phyloP scores from a whole-genome alignment of 2,329 filamentous ascomycete genomes.

The Penicillium sp. region DNA sequence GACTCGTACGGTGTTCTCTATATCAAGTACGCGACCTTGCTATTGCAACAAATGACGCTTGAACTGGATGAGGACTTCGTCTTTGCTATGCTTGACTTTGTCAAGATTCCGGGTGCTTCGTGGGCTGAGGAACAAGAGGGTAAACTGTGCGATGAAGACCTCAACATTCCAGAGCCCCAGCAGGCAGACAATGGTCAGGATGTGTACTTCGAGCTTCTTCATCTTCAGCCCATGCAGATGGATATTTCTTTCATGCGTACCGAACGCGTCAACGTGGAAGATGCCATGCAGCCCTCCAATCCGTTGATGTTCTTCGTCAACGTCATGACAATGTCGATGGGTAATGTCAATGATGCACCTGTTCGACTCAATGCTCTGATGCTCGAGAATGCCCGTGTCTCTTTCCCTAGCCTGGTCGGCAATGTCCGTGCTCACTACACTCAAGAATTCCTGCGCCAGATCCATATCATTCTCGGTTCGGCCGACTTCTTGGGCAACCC shows the following conservation, averaged over 20 bases:
- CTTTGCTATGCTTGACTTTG: constrained; percentile 88
- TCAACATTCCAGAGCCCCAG: constrained; percentile 87
- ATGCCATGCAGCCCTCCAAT: constrained; percentile 80
- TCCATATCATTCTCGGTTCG: constrained; percentile 93
- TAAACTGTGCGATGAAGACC: constrained; percentile 74
- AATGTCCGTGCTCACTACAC: constrained; percentile 93
- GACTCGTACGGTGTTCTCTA: constrained; percentile 96
- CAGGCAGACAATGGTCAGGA: constrained; percentile 78
- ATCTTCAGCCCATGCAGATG: constrained; percentile 95
- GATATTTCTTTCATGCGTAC: constrained; percentile 95
- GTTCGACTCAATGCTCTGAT: constrained; percentile 87
- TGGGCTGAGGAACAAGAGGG: constrained; percentile 79
- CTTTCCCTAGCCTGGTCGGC: constrained; percentile 69
- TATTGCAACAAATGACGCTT: constrained; percentile 95
- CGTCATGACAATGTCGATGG: constrained; percentile 97
- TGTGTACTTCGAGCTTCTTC: constrained; percentile 94
- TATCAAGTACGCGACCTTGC: constrained; percentile 91
- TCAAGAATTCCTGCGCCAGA: constrained; percentile 87
- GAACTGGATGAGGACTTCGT: constrained; percentile 98
- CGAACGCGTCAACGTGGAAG: constrained; percentile 89
- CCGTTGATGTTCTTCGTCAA: constrained; percentile 99
- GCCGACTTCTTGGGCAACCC: constrained; percentile 97
- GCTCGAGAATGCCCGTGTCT: constrained; percentile 88
- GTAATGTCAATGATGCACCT: constrained; percentile 96
- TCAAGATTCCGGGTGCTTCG: constrained; percentile 79